A percentile compares a stretch with the other conserved stretches of the same genome.
Evolutionary conservation across 805 yeast species (phyloP).

Genomic region (Ogataea populi-albae): DNA sequence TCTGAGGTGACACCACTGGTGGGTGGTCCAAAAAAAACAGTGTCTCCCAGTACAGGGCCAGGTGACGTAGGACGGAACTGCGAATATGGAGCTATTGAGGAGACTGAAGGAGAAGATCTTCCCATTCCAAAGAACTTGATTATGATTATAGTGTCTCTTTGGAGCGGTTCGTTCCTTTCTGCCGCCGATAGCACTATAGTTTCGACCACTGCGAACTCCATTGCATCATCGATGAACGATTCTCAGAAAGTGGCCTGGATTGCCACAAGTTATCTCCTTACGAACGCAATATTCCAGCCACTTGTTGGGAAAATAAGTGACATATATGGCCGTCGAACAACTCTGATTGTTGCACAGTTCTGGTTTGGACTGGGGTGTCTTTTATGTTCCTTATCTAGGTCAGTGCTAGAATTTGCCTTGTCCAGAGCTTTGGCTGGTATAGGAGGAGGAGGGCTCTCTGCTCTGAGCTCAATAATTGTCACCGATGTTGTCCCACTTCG

Average conservation of each 20-base stretch:
- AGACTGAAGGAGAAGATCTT: conserved; percentile 2
- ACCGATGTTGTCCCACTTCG: conserved; percentile 55
- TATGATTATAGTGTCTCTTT: conserved; percentile 32
- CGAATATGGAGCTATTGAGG: too few species aligned
- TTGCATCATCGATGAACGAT: conserved; percentile 57
- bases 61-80: too few species aligned
- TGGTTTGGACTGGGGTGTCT: conserved; percentile 46
- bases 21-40: not conserved
- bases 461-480: conserved; percentile 49
- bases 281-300: conserved; percentile 74
- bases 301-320: conserved; percentile 70
- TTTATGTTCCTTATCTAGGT: conserved; percentile 38
- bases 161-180: conserved; percentile 48
- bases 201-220: conserved; percentile 54
- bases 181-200: conserved; percentile 61
- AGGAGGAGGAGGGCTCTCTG: conserved; percentile 56
- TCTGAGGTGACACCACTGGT: conserved; percentile 1
- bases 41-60: not conserved
- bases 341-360: conserved; percentile 41
- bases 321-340: conserved; percentile 52
- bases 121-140: conserved; percentile 8
- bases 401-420: conserved; percentile 44
- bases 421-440: conserved; percentile 57
- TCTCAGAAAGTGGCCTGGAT: conserved; percentile 61
- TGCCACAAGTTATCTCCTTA: conserved; percentile 65